Evolutionary conservation across 768 basidiomycete species (phyloP), one percentile per base, ranked within the genome.

Genomic region (Russula earlei): DNA sequence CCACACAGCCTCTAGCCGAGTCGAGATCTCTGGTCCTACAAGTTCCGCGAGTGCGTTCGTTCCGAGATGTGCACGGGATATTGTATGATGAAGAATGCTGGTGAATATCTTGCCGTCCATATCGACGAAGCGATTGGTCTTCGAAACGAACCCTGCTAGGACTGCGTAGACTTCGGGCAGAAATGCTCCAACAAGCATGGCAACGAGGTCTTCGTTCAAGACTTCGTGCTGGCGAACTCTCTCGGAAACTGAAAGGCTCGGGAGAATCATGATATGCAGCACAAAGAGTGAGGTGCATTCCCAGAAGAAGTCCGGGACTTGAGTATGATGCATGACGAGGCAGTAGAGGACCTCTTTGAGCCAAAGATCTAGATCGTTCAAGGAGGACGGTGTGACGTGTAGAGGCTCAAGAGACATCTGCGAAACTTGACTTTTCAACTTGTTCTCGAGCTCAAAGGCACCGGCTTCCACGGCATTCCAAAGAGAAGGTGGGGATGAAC

Each of bases 21-120:
- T 45, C 10, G 64, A 54, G 11, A 70, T 58, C 5, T 65, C 62
- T 1, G 64, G 46, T 1, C 71, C 73, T 15, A 73, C 36, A 24
- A 76, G 42, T 8, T 69, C 55, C 19, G 47, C 52, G 10, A 59
- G 40, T 17, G 34, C 19, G 11, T 25, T 38, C 38, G 68, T 61
- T 50, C 19, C 36, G 22, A 33, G 17, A 19, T 9, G 19, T 67
- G 48, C 47, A 17, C 49, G 51, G 25, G 69, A 58, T 7, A 71
- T 65, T 20, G 73, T 36, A 60, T 72, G 71, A 11, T 67, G 67
- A 37, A 83, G 50, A 22, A 83, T 67, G 15, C 72, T 66, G 15
- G 70, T 52, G 63, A 80, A 84, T 10, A 83, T 66, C 34, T 74
- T 69, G 14, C 77, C 77, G 60, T 85, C 84, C 6, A 84, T 50